Evolutionary conservation across 345 rosid species (phyloP), one percentile per base, ranked within the genome.

Genomic region (Gossypium mustelinum): DNA sequence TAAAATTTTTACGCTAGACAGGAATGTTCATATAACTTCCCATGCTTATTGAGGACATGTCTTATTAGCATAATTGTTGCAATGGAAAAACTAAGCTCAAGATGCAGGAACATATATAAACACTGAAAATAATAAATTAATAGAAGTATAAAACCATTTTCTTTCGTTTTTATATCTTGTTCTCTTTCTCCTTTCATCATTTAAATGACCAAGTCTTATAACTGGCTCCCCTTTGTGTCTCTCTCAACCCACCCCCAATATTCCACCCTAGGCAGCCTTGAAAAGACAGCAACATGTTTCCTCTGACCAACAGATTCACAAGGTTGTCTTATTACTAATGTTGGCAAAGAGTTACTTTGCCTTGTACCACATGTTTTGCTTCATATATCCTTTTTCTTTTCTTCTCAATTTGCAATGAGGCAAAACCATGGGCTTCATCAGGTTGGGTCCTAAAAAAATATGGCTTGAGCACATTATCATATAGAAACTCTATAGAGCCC

Each of bases 281-380:
- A 12, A 41, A 65, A 44, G 27, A 44, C 51, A 64, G 50, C 29
- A 45, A 20, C 14, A 44, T 22, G 12, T 66, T 9, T 16, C 44
- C 9, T 18, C 27, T 4, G 29, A 65, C 9, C 70, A 66, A 66
- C 12, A 66, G 29, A 12, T 66, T 66, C 5, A 7, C 70, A 66
- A 66, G 70, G 54, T 44, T 44, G 6, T 66, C 70, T 66, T 44
- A 66, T 44, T 5, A 66, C 52, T 44, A 66, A 66, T 20, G 16
- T 39, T n/a, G 12, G 69, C 69, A n/a, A 65, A 7, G 24, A 9
- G 25, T 41, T 41, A 17, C 25, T 18, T 65, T n/a, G 10, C 70
- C 52, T 43, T 18, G 27, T 65, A 51, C 67, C 67, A 43, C 9
- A 64, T 41, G 17, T 43, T 44, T 44, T 44, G 34, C 54, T 44